Conservation (phyloP, 2,329 filamentous ascomycete genomes). For the Neurospora sp. region DNA sequence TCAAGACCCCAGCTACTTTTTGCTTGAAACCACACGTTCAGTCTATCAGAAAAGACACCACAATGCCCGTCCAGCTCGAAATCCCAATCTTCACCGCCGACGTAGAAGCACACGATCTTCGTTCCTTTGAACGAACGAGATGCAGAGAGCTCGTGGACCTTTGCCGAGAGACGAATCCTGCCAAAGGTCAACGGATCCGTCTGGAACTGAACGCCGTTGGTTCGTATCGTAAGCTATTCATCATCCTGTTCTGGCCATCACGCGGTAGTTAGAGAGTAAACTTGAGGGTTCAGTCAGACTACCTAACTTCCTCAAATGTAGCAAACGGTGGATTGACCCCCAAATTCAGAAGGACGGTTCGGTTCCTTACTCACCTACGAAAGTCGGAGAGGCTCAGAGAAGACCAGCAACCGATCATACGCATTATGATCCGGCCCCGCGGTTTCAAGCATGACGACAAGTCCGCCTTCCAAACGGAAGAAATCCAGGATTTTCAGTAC, state of each 20-base stretch:
- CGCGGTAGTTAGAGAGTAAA: not conserved
- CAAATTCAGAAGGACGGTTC: not conserved
- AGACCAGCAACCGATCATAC: constrained; percentile 28
- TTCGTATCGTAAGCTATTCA: constrained; percentile 31
- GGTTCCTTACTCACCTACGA: not conserved
- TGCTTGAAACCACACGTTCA: not conserved
- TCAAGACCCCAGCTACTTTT: not conserved
- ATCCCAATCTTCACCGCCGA: constrained; percentile 42
- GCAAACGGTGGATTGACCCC: not conserved
- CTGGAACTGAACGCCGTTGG: constrained; percentile 43
- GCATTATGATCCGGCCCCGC: constrained; percentile 46
- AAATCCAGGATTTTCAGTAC: constrained; percentile 38
- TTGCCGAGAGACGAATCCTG: not conserved
- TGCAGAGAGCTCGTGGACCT: not conserved
- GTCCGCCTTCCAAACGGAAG: constrained; percentile 6
- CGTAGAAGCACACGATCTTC: constrained; percentile 27
- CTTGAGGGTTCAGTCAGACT: not conserved
- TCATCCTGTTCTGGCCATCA: not conserved
- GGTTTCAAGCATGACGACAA: constrained; percentile 14
- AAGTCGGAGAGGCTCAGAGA: constrained; percentile 4
- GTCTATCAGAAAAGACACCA: not conserved
- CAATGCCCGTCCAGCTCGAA: constrained; percentile 28
- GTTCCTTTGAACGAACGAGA: constrained; percentile 30
- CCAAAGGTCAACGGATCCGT: constrained; percentile 18
- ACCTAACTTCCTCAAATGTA: not conserved